Evolutionary conservation across 441 rosid species (phyloP), one percentile per base, ranked within the genome.

Genomic region (Pelargonium cotyledonis): DNA sequence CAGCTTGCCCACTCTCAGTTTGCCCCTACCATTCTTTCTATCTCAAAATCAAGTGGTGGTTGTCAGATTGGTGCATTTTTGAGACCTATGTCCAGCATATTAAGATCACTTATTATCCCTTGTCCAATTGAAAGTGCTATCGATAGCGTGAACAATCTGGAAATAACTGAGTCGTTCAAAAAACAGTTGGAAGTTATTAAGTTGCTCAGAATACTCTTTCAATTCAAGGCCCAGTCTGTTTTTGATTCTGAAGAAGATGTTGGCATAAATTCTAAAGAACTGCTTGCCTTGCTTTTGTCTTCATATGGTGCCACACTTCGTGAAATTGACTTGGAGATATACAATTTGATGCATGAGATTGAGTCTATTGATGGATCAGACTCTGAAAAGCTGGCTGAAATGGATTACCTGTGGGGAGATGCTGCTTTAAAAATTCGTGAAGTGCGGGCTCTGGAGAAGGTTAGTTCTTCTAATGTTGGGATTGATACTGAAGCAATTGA

Each of bases 1-100:
- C 78, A 92, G 70, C 84, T 95, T 79, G 80, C 92, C 16, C 98
- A 90, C 78, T 95, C 99, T 71, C 99, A 88, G 73, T 90, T 92
- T 81, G 83, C 86, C 64, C 68, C 88, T 67, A 73, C 84, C 19
- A 82, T 95, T 65, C 77, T 73, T 53, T 77, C 90, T 73, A 62
- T 80, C 72, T 69, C 78, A n/a, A 73, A 72, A 63, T 72, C 80
- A 60, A 74, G 79, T 58, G 62, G 57, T 53, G 67, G 70, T 64
- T 82, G 83, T 41, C 85, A 77, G 71, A 80, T 79, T 66, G 93
- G 89, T 67, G 82, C 86, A 40, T 70, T 82, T 75, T 83, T 82
- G 67, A 86, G 82, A 80, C 89, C 96, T 57, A 77, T 85, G 85
- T 82, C 95, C 74, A 85, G 97, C 82, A 88, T 95, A 74, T 78